A percentile compares a stretch with the other conserved stretches of the same genome.
Conservation (phyloP, 805 yeast genomes). For the Sugiyamaella qingdaonensis region DNA sequence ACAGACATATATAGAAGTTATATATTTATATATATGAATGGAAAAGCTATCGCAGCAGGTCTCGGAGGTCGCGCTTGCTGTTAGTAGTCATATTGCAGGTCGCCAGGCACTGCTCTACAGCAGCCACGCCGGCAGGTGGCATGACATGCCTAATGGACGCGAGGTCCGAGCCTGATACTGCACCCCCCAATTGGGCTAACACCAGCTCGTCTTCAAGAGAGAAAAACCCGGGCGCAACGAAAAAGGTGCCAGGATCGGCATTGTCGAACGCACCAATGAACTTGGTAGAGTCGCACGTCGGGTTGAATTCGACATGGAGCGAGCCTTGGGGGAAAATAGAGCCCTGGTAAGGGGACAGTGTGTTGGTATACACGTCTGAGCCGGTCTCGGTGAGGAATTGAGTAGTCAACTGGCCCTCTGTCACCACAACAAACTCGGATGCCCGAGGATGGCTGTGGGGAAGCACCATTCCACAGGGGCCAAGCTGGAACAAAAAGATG, state of each 20-base stretch:
- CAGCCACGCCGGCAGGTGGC: constrained; percentile 16
- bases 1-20: too few relatives aligned
- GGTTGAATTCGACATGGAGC: constrained; percentile 20
- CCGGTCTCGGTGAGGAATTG: constrained; percentile 21
- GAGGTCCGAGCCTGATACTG: constrained; percentile 12
- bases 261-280: constrained; percentile 18
- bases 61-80: constrained; percentile 1
- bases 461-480: constrained; percentile 20
- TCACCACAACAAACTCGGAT: constrained; percentile 18
- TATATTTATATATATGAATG: too few relatives aligned
- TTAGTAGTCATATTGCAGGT: constrained; percentile 9
- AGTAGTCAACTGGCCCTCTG: constrained; percentile 16
- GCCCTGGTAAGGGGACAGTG: constrained; percentile 11
- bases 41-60: not conserved
- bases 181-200: constrained; percentile 13
- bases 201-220: constrained; percentile 15
- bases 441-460: constrained; percentile 22
- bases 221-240: constrained; percentile 18
- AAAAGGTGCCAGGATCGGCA: constrained; percentile 19
- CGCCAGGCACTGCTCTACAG: constrained; percentile 14
- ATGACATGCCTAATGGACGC: constrained; percentile 9
- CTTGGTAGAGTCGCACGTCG: constrained; percentile 16
- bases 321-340: constrained; percentile 20
- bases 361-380: constrained; percentile 12
- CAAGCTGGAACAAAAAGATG: constrained; percentile 15